Evolutionary conservation across 352 stramenopile species (phyloP), one percentile per base, ranked within the genome.

Genomic region (Pilasporangium apinafurcum): DNA sequence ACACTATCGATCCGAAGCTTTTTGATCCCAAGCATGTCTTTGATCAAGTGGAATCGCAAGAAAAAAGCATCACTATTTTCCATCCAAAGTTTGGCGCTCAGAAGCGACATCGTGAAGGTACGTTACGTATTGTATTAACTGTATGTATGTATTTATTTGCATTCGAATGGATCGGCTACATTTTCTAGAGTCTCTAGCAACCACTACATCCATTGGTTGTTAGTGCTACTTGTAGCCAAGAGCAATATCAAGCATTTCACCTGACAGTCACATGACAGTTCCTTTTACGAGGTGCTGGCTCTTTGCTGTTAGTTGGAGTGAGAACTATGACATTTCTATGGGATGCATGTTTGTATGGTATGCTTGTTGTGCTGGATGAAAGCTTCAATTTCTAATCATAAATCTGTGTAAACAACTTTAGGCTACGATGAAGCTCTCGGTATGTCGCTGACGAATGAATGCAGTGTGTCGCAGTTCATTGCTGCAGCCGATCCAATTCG

Each of bases 1-100:
- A 97, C 44, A 97, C 95, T 36, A 98, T 99, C 56, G 97, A 99
- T 67, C 73, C 95, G 1, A 92, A 97, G 48, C 76, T 99, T 20
- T 95, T 98, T 39, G 95, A 99, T 67, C 95, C 95, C 10, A 98
- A 97, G 69, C 93, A 95, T 63, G 95, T 99, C 8, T 99, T 99
- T 65, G 88, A 97, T 40, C 86, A 98, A 51, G 72, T 98, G 9
- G 88, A 97, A 52, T 45, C 62, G 13, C 62, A 79, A 27, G 75
- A 92, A 45, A 90, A 95, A 59, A 83, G 72, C 14, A 83, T 98
- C 22, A 97, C 87, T 20, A 96, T 99, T 48, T 98, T 99, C 63
- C 93, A 99, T 63, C 97, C 98, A 50, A 97, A 98, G 59, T 98
- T 96, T 48, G 87, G 92, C 8, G 83, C 97, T 47, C 78, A 95